Base-by-base conservation (phyloP, 176 grass and related monocot genomes). In the Thalia dealbata region DNA sequence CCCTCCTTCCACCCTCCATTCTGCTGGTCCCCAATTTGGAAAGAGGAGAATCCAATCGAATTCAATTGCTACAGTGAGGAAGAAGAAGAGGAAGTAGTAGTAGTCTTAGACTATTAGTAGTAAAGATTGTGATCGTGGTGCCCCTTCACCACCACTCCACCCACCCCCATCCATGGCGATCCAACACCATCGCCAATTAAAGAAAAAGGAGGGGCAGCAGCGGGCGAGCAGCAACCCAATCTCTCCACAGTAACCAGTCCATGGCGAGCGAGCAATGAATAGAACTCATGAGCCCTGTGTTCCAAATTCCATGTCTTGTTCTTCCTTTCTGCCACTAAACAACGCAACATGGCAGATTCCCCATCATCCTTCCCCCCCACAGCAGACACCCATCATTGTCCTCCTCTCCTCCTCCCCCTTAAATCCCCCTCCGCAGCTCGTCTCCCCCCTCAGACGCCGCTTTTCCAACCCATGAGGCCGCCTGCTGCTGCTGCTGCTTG, bases 321-420 rank as follows among this genome's bases (percentile, higher is more conserved):
- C 21, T 48, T 54, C 70, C 32, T 75, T 75, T 75, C 73, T 75
- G 73, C 58, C 73, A 75, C 58, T 75, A 63, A 62, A 62, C 73
- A 75, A 75, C 41, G 32, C 55, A 21, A 62, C 41, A 75, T 63
- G 73, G 73, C 58, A 75, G 73, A 75, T 75, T 75, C 73, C 58
- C 41, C 61, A 75, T 75, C 73, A 75, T 62, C 73, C 73, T 64
- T 75, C 38, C 15, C 73, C 73, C 58, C 56, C 73, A 64, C 73
- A 75, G 73, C 55, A 46, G 58, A 75, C 73, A 75, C 58, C 42
- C 73, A 75, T 75, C 73, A 75, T 75, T 75, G 73, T 58, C 56
- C 19, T 75, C 19, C 43, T 38, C 73, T 13, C 23, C 61, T 62
- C 28, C 32, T 46, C 23, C 32, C 14, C 73, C 14, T 45, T 75